Conservation (phyloP, 2,329 filamentous ascomycete genomes). For the Hypoxylon sp. region DNA sequence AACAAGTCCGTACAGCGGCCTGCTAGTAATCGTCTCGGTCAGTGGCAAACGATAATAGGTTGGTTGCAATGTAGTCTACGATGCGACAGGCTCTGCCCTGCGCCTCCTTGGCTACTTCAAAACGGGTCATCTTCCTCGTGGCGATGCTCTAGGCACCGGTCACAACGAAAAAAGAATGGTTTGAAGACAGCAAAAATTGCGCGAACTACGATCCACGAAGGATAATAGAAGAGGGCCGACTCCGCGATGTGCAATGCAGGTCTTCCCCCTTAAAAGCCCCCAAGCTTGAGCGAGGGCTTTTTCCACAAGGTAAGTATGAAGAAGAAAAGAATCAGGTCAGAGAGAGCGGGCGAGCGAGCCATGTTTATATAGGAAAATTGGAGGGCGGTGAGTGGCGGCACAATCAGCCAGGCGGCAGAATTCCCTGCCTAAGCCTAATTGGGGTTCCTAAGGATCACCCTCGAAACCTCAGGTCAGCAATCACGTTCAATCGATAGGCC, state of each 20-base stretch:
- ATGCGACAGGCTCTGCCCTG: too few species aligned
- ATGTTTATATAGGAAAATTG: background rate
- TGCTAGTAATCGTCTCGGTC: too few species aligned
- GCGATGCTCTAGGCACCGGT: slow-evolving; percentile 17
- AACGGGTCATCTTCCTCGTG: slow-evolving; percentile 17
- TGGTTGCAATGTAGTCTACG: too few species aligned
- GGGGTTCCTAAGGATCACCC: too few species aligned
- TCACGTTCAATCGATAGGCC: too few species aligned
- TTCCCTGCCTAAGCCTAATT: too few species aligned
- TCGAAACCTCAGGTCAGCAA: too few species aligned
- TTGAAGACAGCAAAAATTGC: slow-evolving; percentile 47
- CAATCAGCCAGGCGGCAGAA: slow-evolving; percentile 22
- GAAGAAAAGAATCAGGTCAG: slow-evolving; percentile 24
- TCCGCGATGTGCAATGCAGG: slow-evolving; percentile 66
- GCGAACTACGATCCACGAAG: slow-evolving; percentile 45
- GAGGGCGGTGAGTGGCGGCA: slow-evolving; percentile 4
- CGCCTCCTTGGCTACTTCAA: too few species aligned
- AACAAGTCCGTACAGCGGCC: too few species aligned
- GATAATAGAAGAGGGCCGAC: slow-evolving; percentile 50
- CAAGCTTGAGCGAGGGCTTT: slow-evolving; percentile 42
- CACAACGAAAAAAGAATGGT: slow-evolving; percentile 21
- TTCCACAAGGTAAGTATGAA: slow-evolving; percentile 50
- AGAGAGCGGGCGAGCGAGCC: background rate
- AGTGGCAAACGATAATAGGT: background rate
- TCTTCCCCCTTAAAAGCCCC: slow-evolving; percentile 46